Conservation (phyloP, 441 rosid species). For the Daphne laureola region DNA sequence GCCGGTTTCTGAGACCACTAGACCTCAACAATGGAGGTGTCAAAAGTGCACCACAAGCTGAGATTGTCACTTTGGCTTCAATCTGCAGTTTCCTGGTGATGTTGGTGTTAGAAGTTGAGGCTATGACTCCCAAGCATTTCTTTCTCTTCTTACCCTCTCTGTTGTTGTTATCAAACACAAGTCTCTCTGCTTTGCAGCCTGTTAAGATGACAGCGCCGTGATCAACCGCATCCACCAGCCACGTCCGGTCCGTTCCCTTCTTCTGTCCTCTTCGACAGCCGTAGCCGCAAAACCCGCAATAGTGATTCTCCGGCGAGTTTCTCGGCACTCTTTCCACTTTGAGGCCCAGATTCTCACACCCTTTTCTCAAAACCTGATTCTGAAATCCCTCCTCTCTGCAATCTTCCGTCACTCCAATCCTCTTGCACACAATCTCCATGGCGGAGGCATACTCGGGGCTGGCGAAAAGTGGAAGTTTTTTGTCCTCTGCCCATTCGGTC, state of each 20-base stretch:
- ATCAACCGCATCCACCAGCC: conserved; percentile 78
- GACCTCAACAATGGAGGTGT: conserved; percentile 79
- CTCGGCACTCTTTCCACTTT: conserved; percentile 43
- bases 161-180: conserved; percentile 36
- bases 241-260: conserved; percentile 67
- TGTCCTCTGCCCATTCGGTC: conserved; percentile 61
- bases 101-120: conserved; percentile 26
- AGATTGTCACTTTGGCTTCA: conserved; percentile 68
- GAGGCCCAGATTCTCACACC: conserved; percentile 62
- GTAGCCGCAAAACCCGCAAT: conserved; percentile 74
- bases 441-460: conserved; percentile 46
- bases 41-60: conserved; percentile 72
- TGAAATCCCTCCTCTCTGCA: conserved; percentile 61
- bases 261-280: conserved; percentile 83
- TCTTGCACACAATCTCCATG: conserved; percentile 61
- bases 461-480: conserved; percentile 36
- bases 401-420: conserved; percentile 62
- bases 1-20: conserved; percentile 63
- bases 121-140: conserved; percentile 72
- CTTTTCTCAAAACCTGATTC: conserved; percentile 66
- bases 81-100: conserved; percentile 41
- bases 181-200: conserved; percentile 74
- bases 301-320: conserved; percentile 69
- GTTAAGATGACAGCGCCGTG: conserved; percentile 65
- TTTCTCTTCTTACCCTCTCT: conserved; percentile 23